Evolutionary conservation across 2,329 filamentous ascomycete genomes (phyloP), one percentile per base, ranked within the genome.

Genomic region (Thielaviopsis ethacetica): DNA sequence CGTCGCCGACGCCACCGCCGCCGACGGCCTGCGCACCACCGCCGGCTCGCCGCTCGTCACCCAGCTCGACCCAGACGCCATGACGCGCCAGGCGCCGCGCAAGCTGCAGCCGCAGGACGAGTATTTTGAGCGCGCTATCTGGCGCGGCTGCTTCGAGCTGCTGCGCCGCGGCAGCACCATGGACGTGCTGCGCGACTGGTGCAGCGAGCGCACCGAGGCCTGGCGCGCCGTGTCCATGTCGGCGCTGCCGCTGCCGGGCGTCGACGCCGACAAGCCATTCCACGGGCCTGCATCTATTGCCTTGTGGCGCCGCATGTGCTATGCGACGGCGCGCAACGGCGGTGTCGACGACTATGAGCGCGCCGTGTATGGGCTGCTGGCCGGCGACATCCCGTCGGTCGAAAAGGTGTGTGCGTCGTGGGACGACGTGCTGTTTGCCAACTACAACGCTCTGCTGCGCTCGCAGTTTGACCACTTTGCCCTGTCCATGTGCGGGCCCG

Each of bases 71-170:
- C 93, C 93, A 0, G 93, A 98, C 73, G 88, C 90, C 5, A 77
- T 83, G n/a, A 84, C 83, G 44, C 81, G 93, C 62, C 91, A 97
- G 70, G 78, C 78, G 54, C 81, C 78, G 54, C 81, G 87, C 58
- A 82, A 78, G 55, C 75, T 97, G 49, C 86, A 95, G 67, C 80
- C 83, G 24, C 82, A 91, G 65, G 93, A 98, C 67, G 83, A 89
- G 63, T 91, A 84, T 66, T 93, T 91, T 63, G 93, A 98, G 72
- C 82, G 85, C 57, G 86, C 90, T 2, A 87, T 95, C 53, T 97
- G 93, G 91, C 78, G 91, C 62, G 86, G 88, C n/a, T 93, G 88
- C 71, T 97, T 90, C 74, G 89, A 95, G 69, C 87, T 95, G 75
- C 76, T 98, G 57, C 83, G 91, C 54, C 83, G 90, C 53, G 93